Conservation (phyloP, 345 rosid genomes). For the Melaleuca alternifolia region DNA sequence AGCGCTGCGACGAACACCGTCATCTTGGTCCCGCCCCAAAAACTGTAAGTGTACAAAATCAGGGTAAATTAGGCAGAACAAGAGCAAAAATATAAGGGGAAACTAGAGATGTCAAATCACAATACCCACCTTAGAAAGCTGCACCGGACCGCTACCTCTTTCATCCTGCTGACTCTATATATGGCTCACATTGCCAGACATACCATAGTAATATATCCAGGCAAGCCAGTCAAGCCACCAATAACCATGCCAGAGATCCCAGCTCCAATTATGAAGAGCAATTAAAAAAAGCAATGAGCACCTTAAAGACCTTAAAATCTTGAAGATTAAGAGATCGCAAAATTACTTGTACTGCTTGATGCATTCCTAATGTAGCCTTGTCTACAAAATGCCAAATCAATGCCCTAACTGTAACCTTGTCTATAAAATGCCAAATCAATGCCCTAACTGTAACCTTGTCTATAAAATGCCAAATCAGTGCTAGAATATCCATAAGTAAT, state of each 20-base stretch:
- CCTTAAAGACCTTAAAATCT: conserved; percentile 42
- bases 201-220: conserved; percentile 43
- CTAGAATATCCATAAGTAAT: neutral
- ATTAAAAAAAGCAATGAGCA: conserved; percentile 58
- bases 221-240: conserved; percentile 50
- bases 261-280: conserved; percentile 99
- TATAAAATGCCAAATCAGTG: neutral
- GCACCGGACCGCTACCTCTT: conserved; percentile 73
- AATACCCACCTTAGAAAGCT: conserved; percentile 67
- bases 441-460: neutral
- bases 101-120: neutral
- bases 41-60: conserved; percentile 28
- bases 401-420: neutral
- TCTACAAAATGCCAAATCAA: no score
- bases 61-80: neutral
- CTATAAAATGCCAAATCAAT: no score
- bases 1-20: conserved; percentile 84
- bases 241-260: conserved; percentile 69
- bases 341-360: neutral
- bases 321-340: neutral
- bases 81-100: neutral
- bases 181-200: conserved; percentile 71
- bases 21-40: conserved; percentile 65
- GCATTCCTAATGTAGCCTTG: neutral
- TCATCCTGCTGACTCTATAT: conserved; percentile 70